Evolutionary conservation across 345 rosid species (phyloP), one percentile per base, ranked within the genome.

Genomic region (Eucalyptus sp.): DNA sequence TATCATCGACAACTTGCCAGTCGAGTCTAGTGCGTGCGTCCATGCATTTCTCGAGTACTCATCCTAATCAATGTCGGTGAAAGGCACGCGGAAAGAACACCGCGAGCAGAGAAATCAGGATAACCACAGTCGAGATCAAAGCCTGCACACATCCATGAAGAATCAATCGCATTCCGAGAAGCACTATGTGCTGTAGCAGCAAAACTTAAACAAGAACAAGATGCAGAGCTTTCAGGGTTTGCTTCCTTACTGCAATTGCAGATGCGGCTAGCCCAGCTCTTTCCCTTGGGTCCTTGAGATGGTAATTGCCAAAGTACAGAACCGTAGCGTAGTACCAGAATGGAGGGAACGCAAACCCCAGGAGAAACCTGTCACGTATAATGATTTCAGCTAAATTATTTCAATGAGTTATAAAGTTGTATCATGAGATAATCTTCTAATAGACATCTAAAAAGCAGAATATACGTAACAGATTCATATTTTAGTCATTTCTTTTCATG

Each of bases 181-280:
- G 41, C 52, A 50, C 27, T 33, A 48, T 41, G 51, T 49, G 46
- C 49, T 87, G 58, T 50, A 50, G 33, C 48, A 33, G n/a, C 49
- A 56, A 52, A 58, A 46, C 49, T 37, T 41, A 51, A 50, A n/a
- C 51, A 4, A 41, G 37, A 83, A 62, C 41, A 81, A 48, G 41
- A 62, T n/a, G 46, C 51, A 5, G 27, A 87, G 49, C 43, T 10
- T 17, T 10, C 58, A 6, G 66, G 31, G 48, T 54, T 43, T 24
- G 52, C 86, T 48, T 86, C 76, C 90, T 89, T 88, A 92, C 92
- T 33, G 89, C 92, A 84, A 90, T 92, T 43, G 93, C 91, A 27
- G 93, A 92, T 85, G 93, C 93, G 24, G 93, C 93, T 10, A 90
- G 92, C n/a, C 93, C 91, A 27, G 90, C 62, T 50, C 92, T 56